Evolutionary conservation across 352 stramenopile genomes (phyloP), one percentile per base, ranked within the genome.

Genomic region (Pythium coloratum): DNA sequence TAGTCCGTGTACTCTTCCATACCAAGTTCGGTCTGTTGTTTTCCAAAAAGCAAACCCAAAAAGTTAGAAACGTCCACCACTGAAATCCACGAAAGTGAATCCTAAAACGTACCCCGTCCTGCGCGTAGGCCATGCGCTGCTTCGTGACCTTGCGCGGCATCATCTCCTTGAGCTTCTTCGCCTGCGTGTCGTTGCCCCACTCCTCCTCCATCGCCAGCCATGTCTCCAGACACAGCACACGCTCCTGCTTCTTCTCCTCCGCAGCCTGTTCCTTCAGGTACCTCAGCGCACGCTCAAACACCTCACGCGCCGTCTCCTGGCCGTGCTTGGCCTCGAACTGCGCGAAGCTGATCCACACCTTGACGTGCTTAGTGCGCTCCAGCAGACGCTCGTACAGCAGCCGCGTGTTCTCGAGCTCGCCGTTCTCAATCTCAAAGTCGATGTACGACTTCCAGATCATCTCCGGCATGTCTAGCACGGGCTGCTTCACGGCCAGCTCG

Each of bases 361-460:
- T 99, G 6, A 99, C 97, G 78, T 99, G 97, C 54, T 96, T 92
- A 12, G 96, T 99, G 32, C 95, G 88, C 75, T 99, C 95, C 7
- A 99, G 75, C 36, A 99, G 76, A 6, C 97, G 85, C 76, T 99
- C 89, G 73, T 98, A 99, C 20, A 99, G 72, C 54, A 81, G 70
- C 33, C 96, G 87, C 49, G 92, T 98, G 59, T 96, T 91, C 28
- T 96, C 89, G 2, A 71, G 63, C 53, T 96, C 84, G 8, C 81
- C 76, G 24, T 90, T 85, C 59, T 92, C 76, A 30, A 99, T 98
- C 84, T 99, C 97, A 78, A 99, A 99, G 77, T 99, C 97, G 67
- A 99, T 99, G 75, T 98, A 99, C 51, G 90, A 86, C 72, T 99
- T 99, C 98, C 98, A 99, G 55, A 99, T 88, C 65, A 98, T 91